Evolutionary conservation across 2,329 filamentous ascomycete genomes (phyloP).

Genomic region (Xylaria sp.): DNA sequence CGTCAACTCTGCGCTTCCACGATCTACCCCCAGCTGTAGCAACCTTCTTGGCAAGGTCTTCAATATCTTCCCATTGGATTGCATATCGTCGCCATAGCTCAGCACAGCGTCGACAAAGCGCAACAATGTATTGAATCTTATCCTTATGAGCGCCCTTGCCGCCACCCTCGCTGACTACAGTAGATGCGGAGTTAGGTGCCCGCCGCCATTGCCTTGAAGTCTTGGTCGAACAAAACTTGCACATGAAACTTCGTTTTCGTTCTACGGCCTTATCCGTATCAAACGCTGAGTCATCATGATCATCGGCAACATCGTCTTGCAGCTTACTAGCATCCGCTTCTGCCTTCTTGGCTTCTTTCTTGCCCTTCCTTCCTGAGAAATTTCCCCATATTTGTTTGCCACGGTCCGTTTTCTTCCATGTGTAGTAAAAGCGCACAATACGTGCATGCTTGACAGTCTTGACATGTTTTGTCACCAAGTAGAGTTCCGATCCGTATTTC

Average conservation of each 20-base stretch:
- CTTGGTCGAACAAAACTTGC: slow-evolving; percentile 89
- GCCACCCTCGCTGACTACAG: slow-evolving; percentile 72
- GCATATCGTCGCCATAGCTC: slow-evolving; percentile 96
- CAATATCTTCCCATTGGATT: slow-evolving; percentile 93
- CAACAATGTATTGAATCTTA: slow-evolving; percentile 80
- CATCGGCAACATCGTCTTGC: slow-evolving; percentile 91
- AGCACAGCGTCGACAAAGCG: slow-evolving; percentile 89
- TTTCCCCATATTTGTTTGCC: slow-evolving; percentile 91
- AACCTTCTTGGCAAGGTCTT: slow-evolving; percentile 90
- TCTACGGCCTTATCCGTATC: slow-evolving; percentile 84
- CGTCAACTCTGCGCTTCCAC: slow-evolving; percentile 90
- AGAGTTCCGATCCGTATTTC: slow-evolving; percentile 91
- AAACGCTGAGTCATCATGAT: slow-evolving; percentile 94
- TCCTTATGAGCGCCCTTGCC: slow-evolving; percentile 83
- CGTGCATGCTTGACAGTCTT: slow-evolving; percentile 82
- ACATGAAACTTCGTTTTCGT: slow-evolving; percentile 86
- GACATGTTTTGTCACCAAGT: slow-evolving; percentile 84
- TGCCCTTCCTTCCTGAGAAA: slow-evolving; percentile 87
- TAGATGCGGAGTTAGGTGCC: slow-evolving; percentile 80
- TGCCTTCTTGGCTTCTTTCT: slow-evolving; percentile 82
- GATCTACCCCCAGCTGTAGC: slow-evolving; percentile 81
- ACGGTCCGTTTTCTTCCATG: slow-evolving; percentile 94
- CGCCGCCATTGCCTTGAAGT: slow-evolving; percentile 90
- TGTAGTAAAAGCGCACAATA: slow-evolving; percentile 94
- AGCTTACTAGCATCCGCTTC: slow-evolving; percentile 79